phyloP scores from a whole-genome alignment of 2,329 filamentous ascomycete genomes.

The Xylaria sp. region DNA sequence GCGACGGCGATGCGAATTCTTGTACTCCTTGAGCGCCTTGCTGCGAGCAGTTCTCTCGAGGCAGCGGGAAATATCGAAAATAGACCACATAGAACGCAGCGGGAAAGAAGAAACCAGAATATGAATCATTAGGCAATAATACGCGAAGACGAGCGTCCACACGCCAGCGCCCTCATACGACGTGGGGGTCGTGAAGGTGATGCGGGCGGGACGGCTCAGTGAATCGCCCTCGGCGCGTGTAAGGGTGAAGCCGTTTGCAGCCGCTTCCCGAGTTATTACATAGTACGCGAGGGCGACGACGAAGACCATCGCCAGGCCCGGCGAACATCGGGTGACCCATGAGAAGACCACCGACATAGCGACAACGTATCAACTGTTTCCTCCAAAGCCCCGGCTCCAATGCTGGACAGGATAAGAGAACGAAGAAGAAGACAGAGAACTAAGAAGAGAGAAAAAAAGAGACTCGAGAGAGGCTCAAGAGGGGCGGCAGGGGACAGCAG shows the following conservation, averaged over 20 bases:
- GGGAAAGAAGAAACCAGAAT: conserved; percentile 59
- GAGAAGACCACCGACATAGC: conserved; percentile 48
- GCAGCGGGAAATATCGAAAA: conserved; percentile 51
- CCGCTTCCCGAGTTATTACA: conserved; percentile 49
- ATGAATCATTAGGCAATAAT: conserved; percentile 62
- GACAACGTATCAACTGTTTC: conserved; percentile 22
- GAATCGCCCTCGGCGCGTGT: conserved; percentile 36
- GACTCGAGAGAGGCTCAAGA: neutral
- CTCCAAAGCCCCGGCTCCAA: conserved; percentile 20
- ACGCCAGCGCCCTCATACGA: conserved; percentile 40
- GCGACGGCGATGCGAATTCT: conserved; percentile 43
- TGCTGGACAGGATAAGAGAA: neutral
- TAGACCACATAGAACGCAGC: conserved; percentile 55
- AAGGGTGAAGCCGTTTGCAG: conserved; percentile 40
- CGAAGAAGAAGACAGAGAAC: conserved; percentile 4
- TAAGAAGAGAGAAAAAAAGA: conserved; percentile 19
- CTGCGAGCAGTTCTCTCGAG: conserved; percentile 43
- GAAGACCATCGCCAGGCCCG: conserved; percentile 50
- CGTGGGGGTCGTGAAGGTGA: conserved; percentile 29
- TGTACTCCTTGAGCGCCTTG: conserved; percentile 44
- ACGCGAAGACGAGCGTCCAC: conserved; percentile 53
- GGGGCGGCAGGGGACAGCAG: conserved; percentile 13
- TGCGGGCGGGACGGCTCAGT: conserved; percentile 32
- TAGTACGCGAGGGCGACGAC: conserved; percentile 48
- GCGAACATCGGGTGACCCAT: conserved; percentile 50